Base-by-base conservation (phyloP, 2,329 filamentous ascomycete species). In the Xylariaceae sp. region DNA sequence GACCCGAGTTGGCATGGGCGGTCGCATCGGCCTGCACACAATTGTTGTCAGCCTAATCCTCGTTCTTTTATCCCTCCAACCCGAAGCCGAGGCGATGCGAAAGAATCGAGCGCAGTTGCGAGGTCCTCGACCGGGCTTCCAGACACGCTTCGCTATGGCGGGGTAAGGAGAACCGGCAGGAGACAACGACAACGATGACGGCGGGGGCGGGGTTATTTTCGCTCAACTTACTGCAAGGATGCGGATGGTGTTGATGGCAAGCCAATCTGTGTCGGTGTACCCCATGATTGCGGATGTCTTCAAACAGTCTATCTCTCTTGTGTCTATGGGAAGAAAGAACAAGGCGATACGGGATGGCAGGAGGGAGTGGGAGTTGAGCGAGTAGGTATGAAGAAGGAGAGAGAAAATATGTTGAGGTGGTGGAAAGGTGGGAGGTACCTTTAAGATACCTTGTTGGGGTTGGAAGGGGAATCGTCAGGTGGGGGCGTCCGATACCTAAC, bases 21-120 rank as follows among this genome's bases (percentile, higher is more conserved):
- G 89, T 96, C 66, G 90, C 92, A 96, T 98, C 92, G 74, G 88
- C 86, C 92, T 98, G 64, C 46, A n/a, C n/a, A n/a, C n/a, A n/a
- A n/a, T n/a, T n/a, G n/a, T n/a, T n/a, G n/a, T n/a, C n/a, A n/a
- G n/a, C n/a, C n/a, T n/a, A n/a, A n/a, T n/a, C n/a, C n/a, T n/a
- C n/a, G n/a, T n/a, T n/a, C n/a, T n/a, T n/a, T n/a, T n/a, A n/a
- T n/a, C n/a, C n/a, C n/a, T n/a, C n/a, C n/a, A n/a, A n/a, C n/a
- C n/a, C n/a, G n/a, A n/a, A n/a, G n/a, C n/a, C n/a, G n/a, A n/a
- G n/a, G n/a, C n/a, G 14, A 3, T 15, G 11, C 24, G 28, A 13
- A 38, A 31, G 38, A 18, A 29, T 43, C 46, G 44, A 29, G 42
- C 42, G 38, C 42, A 48, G 43, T 31, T 41, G 6, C 23, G 31